Evolutionary conservation across 2,329 filamentous ascomycete species (phyloP).

Genomic region (Eutypa lata): DNA sequence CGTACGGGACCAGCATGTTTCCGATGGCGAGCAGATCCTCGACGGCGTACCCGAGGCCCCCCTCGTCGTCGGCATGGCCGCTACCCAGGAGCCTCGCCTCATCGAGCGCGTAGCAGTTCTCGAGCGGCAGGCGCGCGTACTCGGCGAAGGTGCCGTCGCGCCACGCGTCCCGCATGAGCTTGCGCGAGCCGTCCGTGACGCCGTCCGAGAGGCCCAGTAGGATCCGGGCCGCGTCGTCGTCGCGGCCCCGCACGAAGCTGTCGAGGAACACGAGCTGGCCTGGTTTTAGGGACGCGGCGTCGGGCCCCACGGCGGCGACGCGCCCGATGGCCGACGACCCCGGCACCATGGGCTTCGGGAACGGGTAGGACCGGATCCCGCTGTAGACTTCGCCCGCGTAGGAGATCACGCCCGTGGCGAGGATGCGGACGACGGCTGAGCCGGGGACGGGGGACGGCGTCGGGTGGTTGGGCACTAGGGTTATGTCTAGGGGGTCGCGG

Average conservation of each 20-base stretch:
- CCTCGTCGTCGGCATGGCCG: constrained; percentile 9
- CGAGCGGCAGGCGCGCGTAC: constrained; percentile 31
- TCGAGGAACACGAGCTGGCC: constrained; percentile 35
- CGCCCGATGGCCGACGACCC: constrained; percentile 31
- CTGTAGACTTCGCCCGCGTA: constrained; percentile 40
- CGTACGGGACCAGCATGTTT: constrained; percentile 38
- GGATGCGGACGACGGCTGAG: constrained; percentile 36
- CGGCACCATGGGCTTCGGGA: constrained; percentile 26
- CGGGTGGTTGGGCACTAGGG: constrained; percentile 4
- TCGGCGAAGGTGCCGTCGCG: constrained; percentile 30
- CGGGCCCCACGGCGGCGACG: constrained; percentile 28
- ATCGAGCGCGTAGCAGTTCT: constrained; percentile 32
- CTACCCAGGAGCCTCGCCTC: constrained; percentile 24
- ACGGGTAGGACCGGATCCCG: constrained; percentile 27
- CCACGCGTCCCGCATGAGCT: constrained; percentile 31
- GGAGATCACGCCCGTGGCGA: constrained; percentile 33
- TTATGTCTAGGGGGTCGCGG: background rate
- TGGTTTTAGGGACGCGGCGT: constrained; percentile 24
- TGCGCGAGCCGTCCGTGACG: constrained; percentile 15
- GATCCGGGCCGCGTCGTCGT: constrained; percentile 26
- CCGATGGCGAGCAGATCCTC: constrained; percentile 36
- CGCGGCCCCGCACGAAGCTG: constrained; percentile 29
- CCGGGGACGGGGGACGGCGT: constrained; percentile 32
- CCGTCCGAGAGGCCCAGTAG: constrained; percentile 30
- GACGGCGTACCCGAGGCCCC: constrained; percentile 34